Base-by-base conservation (phyloP, 305 asterid species). In the Fraxinus greggii region DNA sequence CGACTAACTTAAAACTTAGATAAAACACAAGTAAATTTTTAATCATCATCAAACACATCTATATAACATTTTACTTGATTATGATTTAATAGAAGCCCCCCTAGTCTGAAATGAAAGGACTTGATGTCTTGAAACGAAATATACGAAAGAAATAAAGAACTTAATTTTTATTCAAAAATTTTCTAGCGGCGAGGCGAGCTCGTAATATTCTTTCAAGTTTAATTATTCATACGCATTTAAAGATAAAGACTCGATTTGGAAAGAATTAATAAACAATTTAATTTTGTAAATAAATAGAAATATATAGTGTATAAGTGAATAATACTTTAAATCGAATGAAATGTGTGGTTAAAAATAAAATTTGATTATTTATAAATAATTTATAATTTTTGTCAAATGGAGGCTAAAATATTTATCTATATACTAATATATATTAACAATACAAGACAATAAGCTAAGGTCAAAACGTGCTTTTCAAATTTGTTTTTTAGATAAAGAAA, bases 371-470 rank as follows among this genome's bases (percentile, higher is more conserved):
- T 15, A 15, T 42, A 42, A 42, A 12, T 35, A 1, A 35, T 35
- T 35, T 7, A 35, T 36, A 36, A 12, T 12, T 42, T 36, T 42
- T 48, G 19, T 48, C 19, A 48, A 15, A 48, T 13, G 6, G 59
- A 48, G 19, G 59, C 21, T 4, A 48, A 45, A 48, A 15, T 15
- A 48, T 15, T 48, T 15, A 48, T 48, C 3, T 15, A 48, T 15
- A 48, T 15, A 45, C 1, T 45, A 45, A 42, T 12, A 38, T 0
- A 45, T 13, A 45, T 40, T 28, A 12, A 74, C 15, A 26, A 32
- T 72, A 59, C 1, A 72, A 32, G 85, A 72, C 82, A 74, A 75
- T 9, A 76, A 26, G 79, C 59, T 32, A 54, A 76, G 69, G 36
- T 63, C 54, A 3, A 23, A 83, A 75, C n/a, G 73, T 45, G 24